phyloP scores from a whole-genome alignment of 208 protist genomes.

The Leishmania major region DNA sequence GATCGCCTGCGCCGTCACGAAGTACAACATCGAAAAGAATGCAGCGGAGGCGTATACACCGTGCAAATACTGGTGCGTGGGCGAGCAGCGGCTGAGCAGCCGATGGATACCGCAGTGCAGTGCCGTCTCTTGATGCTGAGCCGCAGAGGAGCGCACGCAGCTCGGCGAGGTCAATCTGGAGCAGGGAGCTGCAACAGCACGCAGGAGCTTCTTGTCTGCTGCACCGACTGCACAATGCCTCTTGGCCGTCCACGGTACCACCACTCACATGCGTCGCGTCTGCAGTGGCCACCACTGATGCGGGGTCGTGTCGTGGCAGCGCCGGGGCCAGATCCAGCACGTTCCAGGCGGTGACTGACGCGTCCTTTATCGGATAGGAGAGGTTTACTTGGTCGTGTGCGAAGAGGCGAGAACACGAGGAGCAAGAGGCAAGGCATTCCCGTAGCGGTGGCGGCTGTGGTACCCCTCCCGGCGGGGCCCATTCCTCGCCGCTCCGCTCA shows the following conservation, averaged over 20 bases:
- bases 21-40: conserved; percentile 5
- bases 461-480: neutral
- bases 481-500: neutral
- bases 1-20: neutral
- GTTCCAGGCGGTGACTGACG: neutral
- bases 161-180: neutral
- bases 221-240: neutral
- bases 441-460: neutral
- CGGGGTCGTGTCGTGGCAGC: neutral
- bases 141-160: neutral
- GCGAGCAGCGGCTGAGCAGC: neutral
- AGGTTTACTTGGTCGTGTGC: neutral
- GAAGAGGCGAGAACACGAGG: neutral
- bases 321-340: conserved; percentile 1
- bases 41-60: neutral
- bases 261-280: neutral
- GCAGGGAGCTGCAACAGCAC: neutral
- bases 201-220: neutral
- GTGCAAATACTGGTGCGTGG: conserved; percentile 3
- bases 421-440: neutral
- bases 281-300: neutral
- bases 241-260: neutral
- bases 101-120: neutral
- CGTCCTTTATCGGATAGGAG: neutral
- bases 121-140: neutral